Conservation (phyloP, 495 filamentous ascomycete species). For the Neurospora sp. region DNA sequence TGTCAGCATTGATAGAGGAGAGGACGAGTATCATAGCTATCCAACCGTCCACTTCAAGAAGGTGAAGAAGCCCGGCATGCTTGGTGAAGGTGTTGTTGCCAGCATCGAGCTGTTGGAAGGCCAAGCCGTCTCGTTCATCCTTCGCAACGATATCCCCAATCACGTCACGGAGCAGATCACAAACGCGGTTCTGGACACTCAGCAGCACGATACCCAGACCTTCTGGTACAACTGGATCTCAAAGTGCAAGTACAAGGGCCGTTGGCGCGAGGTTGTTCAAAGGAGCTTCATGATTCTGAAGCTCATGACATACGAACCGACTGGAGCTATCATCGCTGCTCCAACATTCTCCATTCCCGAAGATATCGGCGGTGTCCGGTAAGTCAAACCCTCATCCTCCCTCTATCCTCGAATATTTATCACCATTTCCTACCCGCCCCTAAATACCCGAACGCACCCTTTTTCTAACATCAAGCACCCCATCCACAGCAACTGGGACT, state of each 20-base stretch:
- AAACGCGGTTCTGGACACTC: conserved; percentile 39
- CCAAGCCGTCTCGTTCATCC: conserved; percentile 55
- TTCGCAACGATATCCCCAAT: conserved; percentile 45
- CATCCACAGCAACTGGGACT: conserved; percentile 59
- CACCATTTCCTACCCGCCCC: neutral
- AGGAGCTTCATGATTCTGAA: conserved; percentile 63
- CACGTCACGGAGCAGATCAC: conserved; percentile 45
- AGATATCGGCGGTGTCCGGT: conserved; percentile 54
- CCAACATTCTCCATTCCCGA: conserved; percentile 59
- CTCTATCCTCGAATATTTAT: neutral
- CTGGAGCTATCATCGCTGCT: conserved; percentile 39
- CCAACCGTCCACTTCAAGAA: conserved; percentile 43
- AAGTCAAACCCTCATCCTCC: conserved; percentile 2
- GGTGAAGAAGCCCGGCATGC: conserved; percentile 38
- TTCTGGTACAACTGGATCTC: conserved; percentile 66
- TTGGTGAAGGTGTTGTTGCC: conserved; percentile 51
- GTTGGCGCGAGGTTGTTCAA: conserved; percentile 57
- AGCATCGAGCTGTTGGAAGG: conserved; percentile 49
- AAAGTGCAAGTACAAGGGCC: conserved; percentile 57
- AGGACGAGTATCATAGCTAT: conserved; percentile 27
- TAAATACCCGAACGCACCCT: neutral
- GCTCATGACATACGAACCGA: conserved; percentile 55
- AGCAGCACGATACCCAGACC: conserved; percentile 54
- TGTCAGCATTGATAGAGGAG: conserved; percentile 50
- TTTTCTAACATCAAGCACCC: conserved; percentile 2